These are phyloP conservation scores for Cucurbita ficifolia DNA, from an alignment of 306 rosid genomes.

Conservation along the genomic window DNA sequence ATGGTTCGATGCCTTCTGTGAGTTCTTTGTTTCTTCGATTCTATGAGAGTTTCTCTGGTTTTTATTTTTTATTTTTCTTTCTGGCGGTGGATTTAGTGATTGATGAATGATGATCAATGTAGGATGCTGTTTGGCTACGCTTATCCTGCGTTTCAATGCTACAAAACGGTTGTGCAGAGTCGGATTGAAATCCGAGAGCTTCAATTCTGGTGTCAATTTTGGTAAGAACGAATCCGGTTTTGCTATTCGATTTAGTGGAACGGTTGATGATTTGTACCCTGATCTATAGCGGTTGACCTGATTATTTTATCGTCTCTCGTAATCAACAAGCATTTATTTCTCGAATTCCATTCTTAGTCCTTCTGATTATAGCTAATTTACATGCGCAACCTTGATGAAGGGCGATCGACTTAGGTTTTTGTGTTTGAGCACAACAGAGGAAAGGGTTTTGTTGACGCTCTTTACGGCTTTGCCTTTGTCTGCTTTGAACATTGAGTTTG, in stretches of 20 bases:
- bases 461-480: background rate
- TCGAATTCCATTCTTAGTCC: background rate
- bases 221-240: background rate
- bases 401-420: background rate
- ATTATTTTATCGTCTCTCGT: background rate
- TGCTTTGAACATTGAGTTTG: background rate
- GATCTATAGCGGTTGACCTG: background rate
- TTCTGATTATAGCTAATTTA: background rate
- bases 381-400: background rate
- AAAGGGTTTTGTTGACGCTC: conserved; percentile 10
- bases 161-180: conserved; percentile 57
- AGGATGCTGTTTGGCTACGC: conserved; percentile 76
- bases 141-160: conserved; percentile 86
- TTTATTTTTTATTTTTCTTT: background rate
- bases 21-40: background rate
- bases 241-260: conserved; percentile 33
- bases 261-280: background rate
- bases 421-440: conserved; percentile 38
- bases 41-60: background rate
- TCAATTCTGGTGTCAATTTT: conserved; percentile 92
- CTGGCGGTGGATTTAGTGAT: background rate
- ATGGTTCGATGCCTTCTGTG: conserved; percentile 64
- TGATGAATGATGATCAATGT: background rate
- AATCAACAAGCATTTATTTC: background rate
- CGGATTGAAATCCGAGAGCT: conserved; percentile 57